Conservation (phyloP, 1,284 basidiomycete genomes). For the Volvariella volvacea region DNA sequence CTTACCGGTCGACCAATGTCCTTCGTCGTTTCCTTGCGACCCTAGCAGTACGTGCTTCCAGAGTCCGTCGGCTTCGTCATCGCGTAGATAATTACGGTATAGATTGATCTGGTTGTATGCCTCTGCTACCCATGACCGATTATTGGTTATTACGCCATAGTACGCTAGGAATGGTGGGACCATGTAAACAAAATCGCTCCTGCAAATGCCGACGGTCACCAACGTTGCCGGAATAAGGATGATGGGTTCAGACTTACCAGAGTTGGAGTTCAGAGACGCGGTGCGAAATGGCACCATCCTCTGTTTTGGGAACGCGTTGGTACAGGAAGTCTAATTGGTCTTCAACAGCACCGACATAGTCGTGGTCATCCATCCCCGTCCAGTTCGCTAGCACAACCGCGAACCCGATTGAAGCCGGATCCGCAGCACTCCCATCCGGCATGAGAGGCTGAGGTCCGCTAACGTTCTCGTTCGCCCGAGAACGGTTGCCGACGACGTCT, state of each 20-base stretch:
- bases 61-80: constrained; percentile 38
- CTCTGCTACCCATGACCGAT: constrained; percentile 59
- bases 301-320: constrained; percentile 56
- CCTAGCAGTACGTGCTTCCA: constrained; percentile 72
- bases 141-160: constrained; percentile 69
- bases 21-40: constrained; percentile 40
- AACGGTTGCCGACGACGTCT: constrained; percentile 42
- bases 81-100: constrained; percentile 63
- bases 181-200: constrained; percentile 83
- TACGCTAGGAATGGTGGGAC: constrained; percentile 90
- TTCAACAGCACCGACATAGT: constrained; percentile 62
- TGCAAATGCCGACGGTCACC: constrained; percentile 17
- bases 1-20: constrained; percentile 71
- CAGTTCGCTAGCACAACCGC: constrained; percentile 74
- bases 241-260: constrained; percentile 39
- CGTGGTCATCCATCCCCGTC: constrained; percentile 38
- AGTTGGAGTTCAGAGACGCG: constrained; percentile 58
- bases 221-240: not conserved
- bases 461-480: constrained; percentile 30
- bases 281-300: constrained; percentile 80
- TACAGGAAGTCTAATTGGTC: constrained; percentile 72
- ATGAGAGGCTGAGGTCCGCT: constrained; percentile 46
- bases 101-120: constrained; percentile 77
- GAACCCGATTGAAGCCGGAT: constrained; percentile 81
- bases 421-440: constrained; percentile 57